Evolutionary conservation across 208 protist species (phyloP).

Genomic region (Acanthamoeba royreba): DNA sequence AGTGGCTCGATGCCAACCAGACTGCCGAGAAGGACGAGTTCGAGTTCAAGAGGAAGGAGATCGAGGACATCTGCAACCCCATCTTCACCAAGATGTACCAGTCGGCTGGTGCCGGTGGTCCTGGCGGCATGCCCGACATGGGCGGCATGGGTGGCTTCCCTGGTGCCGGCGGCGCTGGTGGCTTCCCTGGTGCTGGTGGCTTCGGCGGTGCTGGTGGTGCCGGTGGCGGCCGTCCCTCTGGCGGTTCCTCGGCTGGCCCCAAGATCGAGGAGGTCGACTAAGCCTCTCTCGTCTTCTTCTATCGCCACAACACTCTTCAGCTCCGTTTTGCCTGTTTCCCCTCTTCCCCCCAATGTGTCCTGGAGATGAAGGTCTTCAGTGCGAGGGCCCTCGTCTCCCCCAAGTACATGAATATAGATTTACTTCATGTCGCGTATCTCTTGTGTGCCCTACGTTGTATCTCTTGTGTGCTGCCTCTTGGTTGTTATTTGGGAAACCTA

Average conservation of each 20-base stretch:
- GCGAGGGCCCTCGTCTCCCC: too few species aligned
- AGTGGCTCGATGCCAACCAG: constrained; percentile 94
- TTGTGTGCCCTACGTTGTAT: too few species aligned
- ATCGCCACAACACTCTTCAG: background rate
- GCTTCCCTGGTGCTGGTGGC: constrained; percentile 44
- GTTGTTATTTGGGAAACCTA: background rate
- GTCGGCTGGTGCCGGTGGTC: background rate
- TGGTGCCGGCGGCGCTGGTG: constrained; percentile 51
- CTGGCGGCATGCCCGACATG: constrained; percentile 46
- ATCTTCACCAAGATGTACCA: constrained; percentile 96
- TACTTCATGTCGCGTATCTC: too few species aligned
- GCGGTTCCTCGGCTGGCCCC: constrained; percentile 70
- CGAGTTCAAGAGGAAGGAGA: constrained; percentile 86
- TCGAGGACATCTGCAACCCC: constrained; percentile 91
- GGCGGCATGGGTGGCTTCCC: constrained; percentile 63
- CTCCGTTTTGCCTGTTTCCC: background rate
- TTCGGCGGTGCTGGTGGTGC: constrained; percentile 44
- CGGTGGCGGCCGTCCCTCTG: constrained; percentile 67
- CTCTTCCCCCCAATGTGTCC: background rate
- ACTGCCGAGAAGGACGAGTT: constrained; percentile 92
- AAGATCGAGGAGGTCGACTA: constrained; percentile 87
- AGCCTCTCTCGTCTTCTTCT: background rate
- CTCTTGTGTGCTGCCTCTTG: too few species aligned
- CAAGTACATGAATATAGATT: too few species aligned
- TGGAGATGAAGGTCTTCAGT: too few species aligned